Evolutionary conservation across 768 basidiomycete genomes (phyloP), one percentile per base, ranked within the genome.

Genomic region (Serendipita sp.): DNA sequence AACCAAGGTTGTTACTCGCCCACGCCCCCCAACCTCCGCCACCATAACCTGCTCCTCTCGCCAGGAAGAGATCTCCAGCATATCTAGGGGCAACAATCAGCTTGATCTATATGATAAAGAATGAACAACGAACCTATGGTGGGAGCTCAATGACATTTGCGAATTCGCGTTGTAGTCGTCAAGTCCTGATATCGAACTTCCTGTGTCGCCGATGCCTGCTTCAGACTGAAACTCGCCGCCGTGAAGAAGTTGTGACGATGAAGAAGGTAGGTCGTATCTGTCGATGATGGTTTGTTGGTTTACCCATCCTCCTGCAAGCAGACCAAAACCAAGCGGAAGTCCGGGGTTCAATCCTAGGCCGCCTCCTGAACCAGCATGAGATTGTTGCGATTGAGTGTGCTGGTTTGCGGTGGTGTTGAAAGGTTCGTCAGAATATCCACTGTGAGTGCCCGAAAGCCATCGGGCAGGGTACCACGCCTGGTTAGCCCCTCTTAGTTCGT

Each of bases 251-350:
- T 60, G 55, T 36, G 55, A 27, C 2, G 55, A 27, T n/a, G 55
- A 60, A 4, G 55, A 60, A n/a, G 55, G 55, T 10, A 60, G 33
- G 18, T 60, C 55, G n/a, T 60, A 60, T n/a, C 55, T 23, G 36
- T 60, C 55, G 18, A 60, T 60, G n/a, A 60, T 60, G 18, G 55
- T 60, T 29, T 60, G 55, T 31, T 60, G 55, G 55, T 60, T 60
- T 31, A 8, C 55, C 55, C 55, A 60, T 33, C 55, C 55, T 29
- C 55, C 55, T 4, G 55, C 33, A n/a, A 37, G 16, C 36, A 60
- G 31, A n/a, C 55, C 55, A 60, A 60, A 60, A 8, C 36, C 55
- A 27, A 60, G 34, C 27, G 16, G 27, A 10, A 60, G 55, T 18
- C 55, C 55, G 8, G 29, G n/a, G 36, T 60, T 31, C 16, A 34